Conservation (phyloP, 2,329 filamentous ascomycete genomes). For the Spiromastix sp. region DNA sequence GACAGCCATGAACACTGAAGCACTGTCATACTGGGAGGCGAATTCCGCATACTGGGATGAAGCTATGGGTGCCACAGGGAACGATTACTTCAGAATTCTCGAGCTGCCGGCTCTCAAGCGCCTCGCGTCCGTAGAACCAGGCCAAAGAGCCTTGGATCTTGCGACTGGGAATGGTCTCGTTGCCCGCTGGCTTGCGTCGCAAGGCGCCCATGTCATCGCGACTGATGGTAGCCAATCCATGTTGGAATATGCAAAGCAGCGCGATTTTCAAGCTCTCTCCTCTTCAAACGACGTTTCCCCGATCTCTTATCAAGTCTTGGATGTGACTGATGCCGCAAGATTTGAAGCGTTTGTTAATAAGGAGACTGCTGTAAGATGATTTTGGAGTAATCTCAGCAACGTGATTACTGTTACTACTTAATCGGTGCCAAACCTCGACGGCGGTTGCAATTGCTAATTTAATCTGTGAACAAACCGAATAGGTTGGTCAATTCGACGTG, state of each 20-base stretch:
- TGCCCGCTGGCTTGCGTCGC: conserved; percentile 33
- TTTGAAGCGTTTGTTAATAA: conserved; percentile 20
- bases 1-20: conserved; percentile 2
- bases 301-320: conserved; percentile 26
- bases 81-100: conserved; percentile 36
- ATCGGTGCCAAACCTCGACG: too few relatives aligned
- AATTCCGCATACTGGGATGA: conserved; percentile 37
- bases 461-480: too few relatives aligned
- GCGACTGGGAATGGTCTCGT: conserved; percentile 42
- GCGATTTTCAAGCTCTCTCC: conserved; percentile 11
- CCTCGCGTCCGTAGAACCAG: conserved; percentile 20
- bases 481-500: conserved; percentile 31
- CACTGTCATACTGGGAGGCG: conserved; percentile 25
- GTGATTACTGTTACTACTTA: too few relatives aligned
- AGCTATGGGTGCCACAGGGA: conserved; percentile 30
- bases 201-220: conserved; percentile 31
- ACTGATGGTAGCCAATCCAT: conserved; percentile 37
- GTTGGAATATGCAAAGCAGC: conserved; percentile 27
- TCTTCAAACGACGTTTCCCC: background rate
- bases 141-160: conserved; percentile 35
- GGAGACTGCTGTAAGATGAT: conserved; percentile 6
- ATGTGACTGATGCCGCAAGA: conserved; percentile 28
- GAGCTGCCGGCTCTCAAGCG: conserved; percentile 32
- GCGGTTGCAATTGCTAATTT: too few relatives aligned
- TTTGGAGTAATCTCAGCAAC: too few relatives aligned